Conservation (phyloP, 1,284 basidiomycete species). For the Austropuccinia psidii region DNA sequence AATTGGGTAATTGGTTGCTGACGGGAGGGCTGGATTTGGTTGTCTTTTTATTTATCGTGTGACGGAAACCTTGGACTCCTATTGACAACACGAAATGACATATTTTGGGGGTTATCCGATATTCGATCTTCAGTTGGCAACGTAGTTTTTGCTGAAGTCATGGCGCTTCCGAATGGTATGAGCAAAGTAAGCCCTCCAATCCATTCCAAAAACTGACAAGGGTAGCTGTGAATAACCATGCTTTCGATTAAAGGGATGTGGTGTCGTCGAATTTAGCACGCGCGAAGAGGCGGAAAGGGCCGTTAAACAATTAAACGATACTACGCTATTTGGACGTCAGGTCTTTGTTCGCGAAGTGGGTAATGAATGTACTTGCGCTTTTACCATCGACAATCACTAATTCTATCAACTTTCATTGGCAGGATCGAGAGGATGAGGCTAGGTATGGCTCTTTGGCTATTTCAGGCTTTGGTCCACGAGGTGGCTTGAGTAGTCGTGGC, state of each 20-base stretch:
- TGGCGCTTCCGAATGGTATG: constrained; percentile 87
- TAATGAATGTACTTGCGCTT: not conserved
- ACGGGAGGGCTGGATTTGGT: constrained; percentile 37
- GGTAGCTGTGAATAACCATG: not conserved
- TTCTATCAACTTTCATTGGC: too few relatives aligned
- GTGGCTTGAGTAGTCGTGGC: constrained; percentile 44
- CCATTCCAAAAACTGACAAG: not conserved
- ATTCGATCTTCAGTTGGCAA: constrained; percentile 48
- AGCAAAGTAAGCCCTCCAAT: constrained; percentile 73
- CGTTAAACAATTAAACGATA: constrained; percentile 78
- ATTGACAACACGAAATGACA: constrained; percentile 8
- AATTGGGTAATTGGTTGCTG: constrained; percentile 34
- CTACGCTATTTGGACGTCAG: constrained; percentile 75
- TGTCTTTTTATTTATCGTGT: constrained; percentile 14
- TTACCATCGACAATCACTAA: not conserved
- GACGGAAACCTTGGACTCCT: not conserved
- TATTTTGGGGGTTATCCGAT: not conserved
- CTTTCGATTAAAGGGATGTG: constrained; percentile 46
- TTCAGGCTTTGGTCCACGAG: constrained; percentile 52
- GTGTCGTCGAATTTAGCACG: constrained; percentile 83
- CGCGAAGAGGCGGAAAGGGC: constrained; percentile 75
- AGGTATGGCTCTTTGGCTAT: constrained; percentile 88
- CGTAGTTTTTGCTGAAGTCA: constrained; percentile 97
- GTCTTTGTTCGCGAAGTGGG: constrained; percentile 91
- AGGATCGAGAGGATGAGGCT: constrained; percentile 94